Percentiles rank a stretch among this genome's conserved stretches.
Conservation (phyloP, 371 early-diverging fungal genomes). For the Saksenaea oblongispora region DNA sequence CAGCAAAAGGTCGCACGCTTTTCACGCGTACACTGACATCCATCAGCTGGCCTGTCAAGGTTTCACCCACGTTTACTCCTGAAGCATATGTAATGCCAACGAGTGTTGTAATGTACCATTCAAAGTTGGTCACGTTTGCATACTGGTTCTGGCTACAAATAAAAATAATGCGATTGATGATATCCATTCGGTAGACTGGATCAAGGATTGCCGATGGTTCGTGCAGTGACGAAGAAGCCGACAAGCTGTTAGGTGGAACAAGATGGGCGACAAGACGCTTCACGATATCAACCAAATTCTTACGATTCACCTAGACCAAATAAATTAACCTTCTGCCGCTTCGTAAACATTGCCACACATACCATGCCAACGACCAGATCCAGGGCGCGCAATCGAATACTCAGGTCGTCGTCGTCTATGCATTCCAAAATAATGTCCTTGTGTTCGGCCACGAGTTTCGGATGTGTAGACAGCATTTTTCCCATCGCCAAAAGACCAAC, state of each 20-base stretch:
- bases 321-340: not conserved
- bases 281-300: constrained; percentile 79
- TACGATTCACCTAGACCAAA: constrained; percentile 61
- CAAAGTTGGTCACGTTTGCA: constrained; percentile 85
- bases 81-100: constrained; percentile 75
- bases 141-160: constrained; percentile 88
- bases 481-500: constrained; percentile 87
- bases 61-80: constrained; percentile 73
- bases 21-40: constrained; percentile 91
- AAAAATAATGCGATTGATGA: constrained; percentile 76
- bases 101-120: constrained; percentile 90
- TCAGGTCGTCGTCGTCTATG: constrained; percentile 90
- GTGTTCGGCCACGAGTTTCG: constrained; percentile 82
- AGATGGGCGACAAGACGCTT: constrained; percentile 82
- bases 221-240: constrained; percentile 24
- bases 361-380: constrained; percentile 87
- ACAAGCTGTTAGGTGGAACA: constrained; percentile 36
- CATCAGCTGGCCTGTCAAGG: constrained; percentile 75
- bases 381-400: constrained; percentile 86
- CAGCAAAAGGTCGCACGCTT: constrained; percentile 78
- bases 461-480: constrained; percentile 78
- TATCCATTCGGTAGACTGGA: constrained; percentile 76
- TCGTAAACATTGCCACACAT: constrained; percentile 2
- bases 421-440: constrained; percentile 84
- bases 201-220: constrained; percentile 60